phyloP scores from a whole-genome alignment of 1,284 basidiomycete species.

The Leucoagaricus sp. region DNA sequence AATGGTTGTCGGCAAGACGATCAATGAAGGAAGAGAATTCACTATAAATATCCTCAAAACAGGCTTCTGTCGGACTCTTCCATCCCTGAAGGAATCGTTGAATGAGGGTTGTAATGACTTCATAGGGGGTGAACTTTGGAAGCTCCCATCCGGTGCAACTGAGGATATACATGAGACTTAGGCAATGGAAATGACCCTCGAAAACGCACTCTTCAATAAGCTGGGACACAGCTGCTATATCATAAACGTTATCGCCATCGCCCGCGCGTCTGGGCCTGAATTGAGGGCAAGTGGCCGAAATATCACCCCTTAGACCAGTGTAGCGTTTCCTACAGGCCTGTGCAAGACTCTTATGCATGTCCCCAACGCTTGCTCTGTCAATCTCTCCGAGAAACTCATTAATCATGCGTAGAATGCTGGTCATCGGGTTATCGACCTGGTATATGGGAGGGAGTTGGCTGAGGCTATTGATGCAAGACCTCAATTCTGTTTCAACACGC shows the following conservation, averaged over 20 bases:
- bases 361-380: conserved; percentile 30
- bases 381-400: conserved; percentile 38
- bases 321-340: conserved; percentile 5
- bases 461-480: conserved; percentile 36
- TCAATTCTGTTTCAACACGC: conserved; percentile 39
- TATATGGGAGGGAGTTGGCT: conserved; percentile 41
- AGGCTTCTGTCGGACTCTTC: conserved; percentile 38
- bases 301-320: not conserved
- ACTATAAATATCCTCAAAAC: conserved; percentile 36
- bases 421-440: conserved; percentile 38
- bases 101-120: conserved; percentile 47
- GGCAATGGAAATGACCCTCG: not conserved
- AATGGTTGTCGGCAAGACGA: conserved; percentile 20
- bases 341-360: conserved; percentile 17
- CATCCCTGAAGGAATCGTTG: conserved; percentile 40
- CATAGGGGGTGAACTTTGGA: conserved; percentile 50
- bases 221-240: conserved; percentile 16
- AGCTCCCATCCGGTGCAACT: conserved; percentile 56
- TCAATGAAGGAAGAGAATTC: conserved; percentile 19
- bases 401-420: conserved; percentile 47
- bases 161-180: not conserved
- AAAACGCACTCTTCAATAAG: conserved; percentile 21
- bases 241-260: not conserved
- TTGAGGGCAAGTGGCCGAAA: conserved; percentile 1
- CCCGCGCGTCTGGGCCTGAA: not conserved